Base-by-base conservation (phyloP, 176 grass and related monocot genomes). In the Luzula sylvatica region DNA sequence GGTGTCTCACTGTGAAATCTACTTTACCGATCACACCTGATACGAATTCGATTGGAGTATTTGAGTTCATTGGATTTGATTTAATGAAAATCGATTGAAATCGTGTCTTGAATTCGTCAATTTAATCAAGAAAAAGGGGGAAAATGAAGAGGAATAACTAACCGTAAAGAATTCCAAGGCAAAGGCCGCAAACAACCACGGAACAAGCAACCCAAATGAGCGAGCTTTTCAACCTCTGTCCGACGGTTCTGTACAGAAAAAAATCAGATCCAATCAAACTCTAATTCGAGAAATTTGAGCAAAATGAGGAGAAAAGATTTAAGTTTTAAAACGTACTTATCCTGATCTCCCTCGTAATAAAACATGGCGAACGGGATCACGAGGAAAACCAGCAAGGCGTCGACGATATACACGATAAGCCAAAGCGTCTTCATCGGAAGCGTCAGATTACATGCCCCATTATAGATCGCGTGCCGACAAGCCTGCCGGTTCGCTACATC, bases 271-370 rank as follows among this genome's bases (percentile, higher is more conserved):
- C 62, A 74, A 72, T 50, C 55, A 87, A 47, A 43, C 11, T 2
- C 7, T 15, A 24, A 43, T 15, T 20, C 3, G 50, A 49, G 3
- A 20, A 42, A 24, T 23, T 1, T 3, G 44, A 18, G 3, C 7
- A 59, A 46, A 53, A 16, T 14, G 0, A 18, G 38, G 22, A 3
- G 26, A 2, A 26, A 4, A 26, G 5, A 58, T 15, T 8, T 0
- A 15, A 12, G 0, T 17, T 7, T 16, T 1, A 53, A 4, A 3
- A 62, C 51, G 2, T 11, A 98, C 93, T 98, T 98, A 67, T 98
- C 93, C 75, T 87, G 93, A 82, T 98, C 93, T 42, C 93, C 93
- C 63, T 98, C 93, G 72, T 98, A 98, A 59, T 83, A 98, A 72
- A 98, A 98, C 81, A 98, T 92, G 28, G 93, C 93, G 51, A 98